phyloP scores from a whole-genome alignment of 768 basidiomycete genomes.

The Antrodiella citrinella region DNA sequence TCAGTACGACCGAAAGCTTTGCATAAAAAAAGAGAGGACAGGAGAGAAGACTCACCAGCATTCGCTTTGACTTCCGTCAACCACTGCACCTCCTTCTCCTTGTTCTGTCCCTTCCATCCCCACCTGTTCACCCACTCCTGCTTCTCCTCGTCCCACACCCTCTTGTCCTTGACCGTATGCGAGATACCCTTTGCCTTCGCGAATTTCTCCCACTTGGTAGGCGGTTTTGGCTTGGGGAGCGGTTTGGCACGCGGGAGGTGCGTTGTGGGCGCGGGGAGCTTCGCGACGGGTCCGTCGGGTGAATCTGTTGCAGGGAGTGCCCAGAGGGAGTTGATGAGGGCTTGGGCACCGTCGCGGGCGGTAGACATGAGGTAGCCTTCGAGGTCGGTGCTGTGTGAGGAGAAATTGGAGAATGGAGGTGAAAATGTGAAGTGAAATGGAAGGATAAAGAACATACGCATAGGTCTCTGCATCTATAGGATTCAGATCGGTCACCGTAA shows the following conservation, averaged over 20 bases:
- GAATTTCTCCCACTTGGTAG: slow-evolving; percentile 96
- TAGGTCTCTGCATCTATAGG: slow-evolving; percentile 81
- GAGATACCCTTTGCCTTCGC: slow-evolving; percentile 92
- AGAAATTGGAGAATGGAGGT: background rate
- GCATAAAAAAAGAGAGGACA: background rate
- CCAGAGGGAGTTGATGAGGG: slow-evolving; percentile 74
- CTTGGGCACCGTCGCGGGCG: slow-evolving; percentile 76
- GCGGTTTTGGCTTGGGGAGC: slow-evolving; percentile 84
- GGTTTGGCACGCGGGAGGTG: slow-evolving; percentile 86
- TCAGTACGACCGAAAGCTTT: slow-evolving; percentile 3
- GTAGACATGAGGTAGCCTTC: slow-evolving; percentile 76
- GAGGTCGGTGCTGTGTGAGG: slow-evolving; percentile 58
- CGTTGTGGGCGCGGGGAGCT: slow-evolving; percentile 71
- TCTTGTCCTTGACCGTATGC: slow-evolving; percentile 67
- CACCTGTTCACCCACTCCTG: slow-evolving; percentile 90
- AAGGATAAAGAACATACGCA: slow-evolving; percentile 40
- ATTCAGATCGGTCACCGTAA: slow-evolving; percentile 84
- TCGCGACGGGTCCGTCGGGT: slow-evolving; percentile 74
- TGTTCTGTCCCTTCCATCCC: slow-evolving; percentile 89
- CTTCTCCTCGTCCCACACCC: slow-evolving; percentile 89
- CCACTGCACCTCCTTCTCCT: slow-evolving; percentile 81
- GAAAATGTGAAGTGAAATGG: background rate
- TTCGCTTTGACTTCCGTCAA: slow-evolving; percentile 82
- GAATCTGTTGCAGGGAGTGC: slow-evolving; percentile 70
- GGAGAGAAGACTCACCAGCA: slow-evolving; percentile 52